Percentiles rank a stretch among this genome's conserved stretches.
Conservation (phyloP, 208 protist genomes). For the Crithidia expoeki region DNA sequence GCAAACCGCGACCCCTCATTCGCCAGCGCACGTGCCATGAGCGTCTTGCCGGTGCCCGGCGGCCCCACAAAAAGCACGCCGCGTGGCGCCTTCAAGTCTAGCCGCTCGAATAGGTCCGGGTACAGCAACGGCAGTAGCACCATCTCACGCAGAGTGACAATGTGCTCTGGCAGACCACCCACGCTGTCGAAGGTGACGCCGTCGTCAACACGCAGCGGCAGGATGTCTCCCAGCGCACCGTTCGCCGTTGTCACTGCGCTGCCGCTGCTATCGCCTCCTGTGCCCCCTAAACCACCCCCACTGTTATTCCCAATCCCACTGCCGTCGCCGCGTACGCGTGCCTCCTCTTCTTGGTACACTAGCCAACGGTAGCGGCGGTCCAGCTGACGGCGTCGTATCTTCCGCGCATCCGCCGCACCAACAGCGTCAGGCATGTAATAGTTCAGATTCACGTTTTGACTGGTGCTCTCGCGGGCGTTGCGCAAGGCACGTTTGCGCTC, state of each 20-base stretch:
- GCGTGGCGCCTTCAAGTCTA: slow-evolving; percentile 88
- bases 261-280: slow-evolving; percentile 2
- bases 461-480: slow-evolving; percentile 57
- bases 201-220: slow-evolving; percentile 62
- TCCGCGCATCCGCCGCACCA: slow-evolving; percentile 25
- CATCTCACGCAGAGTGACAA: slow-evolving; percentile 81
- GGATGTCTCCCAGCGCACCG: slow-evolving; percentile 64
- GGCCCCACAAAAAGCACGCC: slow-evolving; percentile 99
- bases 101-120: slow-evolving; percentile 57
- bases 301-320: slow-evolving; percentile 8
- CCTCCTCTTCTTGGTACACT: slow-evolving; percentile 32
- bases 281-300: neutral
- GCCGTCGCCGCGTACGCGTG: slow-evolving; percentile 8
- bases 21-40: slow-evolving; percentile 99
- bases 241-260: slow-evolving; percentile 15
- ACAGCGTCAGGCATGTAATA: slow-evolving; percentile 65
- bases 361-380: slow-evolving; percentile 47
- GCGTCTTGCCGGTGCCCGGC: slow-evolving; percentile 99
- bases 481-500: slow-evolving; percentile 37
- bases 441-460: slow-evolving; percentile 70
- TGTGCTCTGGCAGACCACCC: slow-evolving; percentile 75
- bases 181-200: slow-evolving; percentile 79
- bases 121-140: slow-evolving; percentile 86
- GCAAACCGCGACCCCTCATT: slow-evolving; percentile 95
- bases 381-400: slow-evolving; percentile 23